Conservation (phyloP, 176 grass and related monocot genomes). For the Ensete ventricosum region DNA sequence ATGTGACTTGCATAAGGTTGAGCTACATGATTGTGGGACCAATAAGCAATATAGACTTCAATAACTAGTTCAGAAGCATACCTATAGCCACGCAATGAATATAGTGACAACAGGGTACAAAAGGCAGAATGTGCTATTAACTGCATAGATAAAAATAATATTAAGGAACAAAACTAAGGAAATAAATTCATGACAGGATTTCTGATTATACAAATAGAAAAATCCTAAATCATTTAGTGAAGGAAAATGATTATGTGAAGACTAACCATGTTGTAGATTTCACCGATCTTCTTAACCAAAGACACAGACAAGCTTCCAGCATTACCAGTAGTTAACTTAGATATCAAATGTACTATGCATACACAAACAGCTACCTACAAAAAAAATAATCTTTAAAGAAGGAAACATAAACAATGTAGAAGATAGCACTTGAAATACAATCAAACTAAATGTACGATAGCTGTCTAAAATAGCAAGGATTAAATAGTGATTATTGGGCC, state of each 20-base stretch:
- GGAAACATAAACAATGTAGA: too few relatives aligned
- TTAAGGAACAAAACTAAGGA: background rate
- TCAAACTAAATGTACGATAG: too few relatives aligned
- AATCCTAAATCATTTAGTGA: background rate
- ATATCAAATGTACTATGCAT: constrained; percentile 61
- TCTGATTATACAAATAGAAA: background rate
- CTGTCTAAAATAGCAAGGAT: too few relatives aligned
- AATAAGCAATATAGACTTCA: background rate
- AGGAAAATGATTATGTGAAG: background rate
- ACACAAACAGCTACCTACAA: constrained; percentile 52
- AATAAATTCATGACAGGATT: background rate
- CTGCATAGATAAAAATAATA: constrained; percentile 22
- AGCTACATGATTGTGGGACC: too few relatives aligned
- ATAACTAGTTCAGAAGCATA: constrained; percentile 16
- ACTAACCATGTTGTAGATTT: constrained; percentile 46
- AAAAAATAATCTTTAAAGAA: constrained; percentile 1
- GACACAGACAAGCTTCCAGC: constrained; percentile 62
- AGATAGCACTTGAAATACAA: too few relatives aligned
- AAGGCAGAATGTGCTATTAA: constrained; percentile 65
- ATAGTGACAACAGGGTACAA: constrained; percentile 45
- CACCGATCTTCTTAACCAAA: constrained; percentile 47
- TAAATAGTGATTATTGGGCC: too few relatives aligned
- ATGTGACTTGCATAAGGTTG: too few relatives aligned
- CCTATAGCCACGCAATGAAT: constrained; percentile 51
- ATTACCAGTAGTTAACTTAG: constrained; percentile 46